Base-by-base conservation (phyloP, 805 yeast species). In the Zygosaccharomyces gambellarensis region DNA sequence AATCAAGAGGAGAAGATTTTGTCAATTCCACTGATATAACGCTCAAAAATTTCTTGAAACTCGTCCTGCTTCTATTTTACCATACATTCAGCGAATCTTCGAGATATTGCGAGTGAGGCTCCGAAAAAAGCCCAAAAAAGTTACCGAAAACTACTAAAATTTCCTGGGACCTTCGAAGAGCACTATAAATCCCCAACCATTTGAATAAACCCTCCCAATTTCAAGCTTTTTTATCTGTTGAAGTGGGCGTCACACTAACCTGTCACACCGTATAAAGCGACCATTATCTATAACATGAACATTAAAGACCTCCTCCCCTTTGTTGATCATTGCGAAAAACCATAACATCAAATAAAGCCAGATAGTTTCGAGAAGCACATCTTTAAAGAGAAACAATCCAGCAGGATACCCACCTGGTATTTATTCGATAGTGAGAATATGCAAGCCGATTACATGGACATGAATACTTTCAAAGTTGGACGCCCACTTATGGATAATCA, bases 401-500 rank as follows among this genome's bases (percentile, higher is more conserved):
- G 17, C 43, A 48, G 19, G 45, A 48, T 36, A 43, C 51, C 11
- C 50, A 8, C 28, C 28, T 25, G 28, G 28, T 25, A 25, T 25
- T 25, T 25, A 25, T 25, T 25, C 28, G 28, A 25, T 2, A 34
- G 10, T 34, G 19, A 46, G 21, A 48, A 50, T 1, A 36, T 48
- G 21, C 55, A 49, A 41, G 27, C 50, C 25, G 55, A 46, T 31
- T 52, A 52, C 17, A 29, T 36, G 22, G 28, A 28, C 25, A 39
- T 47, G 17, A 36, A 42, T 25, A 40, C 25, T 27, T 46, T 40
- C 19, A 41, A 19, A 34, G 45, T 32, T 11, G 41, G 34, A 30
- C 39, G 45, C 19, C 43, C 43, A 30, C 43, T 41, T 30, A 46
- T 41, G 41, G 43, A 43, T 32, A 39, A 31, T 8, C 50, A 47